Evolutionary conservation across 495 filamentous ascomycete species (phyloP), one percentile per base, ranked within the genome.

Genomic region (Neurospora sp.): DNA sequence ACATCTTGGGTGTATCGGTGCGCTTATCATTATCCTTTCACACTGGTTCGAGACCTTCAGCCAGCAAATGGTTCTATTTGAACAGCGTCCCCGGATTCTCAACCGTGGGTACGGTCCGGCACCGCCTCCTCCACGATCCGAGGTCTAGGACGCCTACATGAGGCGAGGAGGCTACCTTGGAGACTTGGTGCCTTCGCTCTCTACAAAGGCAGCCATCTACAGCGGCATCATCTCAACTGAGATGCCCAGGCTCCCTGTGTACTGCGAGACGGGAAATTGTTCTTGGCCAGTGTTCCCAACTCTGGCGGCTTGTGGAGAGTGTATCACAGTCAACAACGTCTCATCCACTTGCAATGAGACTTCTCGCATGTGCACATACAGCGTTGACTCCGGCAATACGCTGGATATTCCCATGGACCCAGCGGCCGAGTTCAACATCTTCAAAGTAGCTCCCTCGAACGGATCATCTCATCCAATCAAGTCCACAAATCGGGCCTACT

Each of bases 1-100:
- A 18, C 80, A 83, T 65, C 71, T 81, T 4, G 81, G 79, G 0
- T 82, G 80, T 40, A 69, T 82, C n/a, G 82, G 81, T 35, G 80
- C 82, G 1, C 71, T 74, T 10, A 81, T 83, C 53, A 71, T 78
- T 2, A 76, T 82, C 45, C 70, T 82, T 5, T 75, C 75, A 18
- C 78, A 81, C 37, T 79, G 81, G 35, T 82, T 83, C 70, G 82
- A 83, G 74, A 78, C 77, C 4, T 79, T 82, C 44, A 80, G 78
- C 9, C 80, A 82, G 71, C 75, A 81, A 71, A 83, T 83, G 79
- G 79, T 82, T n/a, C 72, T 69, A 14, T 80, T 80, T 72, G 76
- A 78, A n/a, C 75, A 82, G 9, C 48, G 74, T 22, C 76, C 77
- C 9, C 75, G 70, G 9, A 38, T 70, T 3, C 68, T 70, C 12